Evolutionary conservation across 2,329 filamentous ascomycete genomes (phyloP).

Genomic region (Fusarium aywerte): DNA sequence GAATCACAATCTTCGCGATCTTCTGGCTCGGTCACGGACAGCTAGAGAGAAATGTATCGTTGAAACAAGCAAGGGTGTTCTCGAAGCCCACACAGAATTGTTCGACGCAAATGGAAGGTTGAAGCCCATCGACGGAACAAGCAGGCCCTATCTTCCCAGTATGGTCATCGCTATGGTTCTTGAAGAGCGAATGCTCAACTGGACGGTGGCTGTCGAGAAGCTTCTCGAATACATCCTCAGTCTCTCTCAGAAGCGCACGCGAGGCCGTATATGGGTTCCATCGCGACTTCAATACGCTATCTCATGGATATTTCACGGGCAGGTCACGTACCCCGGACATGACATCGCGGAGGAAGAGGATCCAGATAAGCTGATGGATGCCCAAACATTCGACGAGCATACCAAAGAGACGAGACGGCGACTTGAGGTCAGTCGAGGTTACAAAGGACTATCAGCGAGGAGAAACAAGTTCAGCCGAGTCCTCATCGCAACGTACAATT

Average conservation of each 20-base stretch:
- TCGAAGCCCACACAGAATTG: constrained; percentile 53
- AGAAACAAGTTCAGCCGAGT: constrained; percentile 38
- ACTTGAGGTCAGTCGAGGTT: constrained; percentile 51
- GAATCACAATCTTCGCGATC: constrained; percentile 29
- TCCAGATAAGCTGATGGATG: constrained; percentile 38
- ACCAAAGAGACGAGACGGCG: constrained; percentile 51
- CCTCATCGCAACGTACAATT: constrained; percentile 51
- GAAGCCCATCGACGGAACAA: constrained; percentile 40
- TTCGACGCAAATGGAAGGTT: constrained; percentile 56
- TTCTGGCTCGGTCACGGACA: constrained; percentile 43
- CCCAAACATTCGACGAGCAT: constrained; percentile 46
- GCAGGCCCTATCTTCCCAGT: constrained; percentile 49
- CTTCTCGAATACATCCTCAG: constrained; percentile 53
- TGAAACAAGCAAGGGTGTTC: constrained; percentile 54
- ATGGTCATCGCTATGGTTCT: constrained; percentile 60
- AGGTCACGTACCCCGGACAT: constrained; percentile 29
- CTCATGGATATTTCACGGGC: constrained; percentile 51
- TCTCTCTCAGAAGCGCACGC: constrained; percentile 51
- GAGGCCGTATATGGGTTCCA: constrained; percentile 56
- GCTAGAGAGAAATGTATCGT: constrained; percentile 44
- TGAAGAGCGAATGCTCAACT: constrained; percentile 55
- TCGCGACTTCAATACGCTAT: constrained; percentile 53
- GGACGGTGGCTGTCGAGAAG: constrained; percentile 45
- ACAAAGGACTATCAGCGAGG: constrained; percentile 20
- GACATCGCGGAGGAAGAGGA: constrained; percentile 34